Conservation (phyloP, 306 rosid genomes). For the Vachellia pachyceras region DNA sequence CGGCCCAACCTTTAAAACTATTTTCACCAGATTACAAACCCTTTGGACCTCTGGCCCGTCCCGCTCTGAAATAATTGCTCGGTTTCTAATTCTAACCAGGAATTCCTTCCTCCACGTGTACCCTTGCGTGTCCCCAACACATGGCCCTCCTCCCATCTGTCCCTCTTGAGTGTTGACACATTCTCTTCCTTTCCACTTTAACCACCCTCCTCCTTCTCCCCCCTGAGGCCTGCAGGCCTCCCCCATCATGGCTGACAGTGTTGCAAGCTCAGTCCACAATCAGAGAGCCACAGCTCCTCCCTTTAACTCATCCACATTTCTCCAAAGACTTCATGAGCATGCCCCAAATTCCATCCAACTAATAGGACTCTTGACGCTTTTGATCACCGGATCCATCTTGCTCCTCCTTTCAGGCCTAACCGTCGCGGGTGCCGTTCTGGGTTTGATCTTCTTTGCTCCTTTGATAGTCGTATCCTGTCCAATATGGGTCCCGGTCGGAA, state of each 20-base stretch:
- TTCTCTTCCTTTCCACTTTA: not conserved
- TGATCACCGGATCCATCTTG: constrained; percentile 56
- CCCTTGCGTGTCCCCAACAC: constrained; percentile 52
- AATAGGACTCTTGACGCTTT: constrained; percentile 57
- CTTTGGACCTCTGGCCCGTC: too few species aligned
- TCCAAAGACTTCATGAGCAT: constrained; percentile 51
- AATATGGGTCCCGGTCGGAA: constrained; percentile 61
- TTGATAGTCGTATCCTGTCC: constrained; percentile 62
- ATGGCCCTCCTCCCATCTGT: constrained; percentile 40
- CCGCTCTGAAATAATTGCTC: too few species aligned
- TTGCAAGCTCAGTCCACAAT: constrained; percentile 35
- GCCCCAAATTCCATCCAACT: constrained; percentile 73
- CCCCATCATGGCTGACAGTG: constrained; percentile 66
- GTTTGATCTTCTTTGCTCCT: constrained; percentile 56
- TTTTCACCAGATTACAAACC: too few species aligned
- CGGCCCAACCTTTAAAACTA: too few species aligned
- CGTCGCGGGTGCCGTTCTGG: constrained; percentile 39
- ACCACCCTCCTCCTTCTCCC: not conserved
- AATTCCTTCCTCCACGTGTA: constrained; percentile 54
- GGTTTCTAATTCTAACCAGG: not conserved
- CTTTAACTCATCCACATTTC: constrained; percentile 37
- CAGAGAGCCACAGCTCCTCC: constrained; percentile 38
- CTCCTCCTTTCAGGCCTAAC: constrained; percentile 67
- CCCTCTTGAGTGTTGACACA: constrained; percentile 14
- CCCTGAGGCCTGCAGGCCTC: not conserved